Percentiles rank a stretch among this genome's conserved stretches.
Conservation (phyloP, 345 rosid species). For the Salix suchowensis region DNA sequence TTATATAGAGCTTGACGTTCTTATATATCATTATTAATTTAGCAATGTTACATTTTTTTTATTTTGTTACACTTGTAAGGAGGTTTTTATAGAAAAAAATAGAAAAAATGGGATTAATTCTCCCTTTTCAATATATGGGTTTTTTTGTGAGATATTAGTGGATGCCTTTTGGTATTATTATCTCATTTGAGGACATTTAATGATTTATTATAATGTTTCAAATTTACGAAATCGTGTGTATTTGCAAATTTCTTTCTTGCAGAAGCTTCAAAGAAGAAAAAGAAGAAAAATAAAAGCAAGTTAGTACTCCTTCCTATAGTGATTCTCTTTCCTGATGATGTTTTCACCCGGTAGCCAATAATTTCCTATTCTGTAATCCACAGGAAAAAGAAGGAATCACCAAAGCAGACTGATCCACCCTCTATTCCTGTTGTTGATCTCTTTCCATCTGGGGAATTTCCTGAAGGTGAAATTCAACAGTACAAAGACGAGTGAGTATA, state of each 20-base stretch:
- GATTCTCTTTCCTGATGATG: neutral
- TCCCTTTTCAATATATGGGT: neutral
- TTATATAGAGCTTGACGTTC: neutral
- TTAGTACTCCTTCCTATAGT: constrained; percentile 32
- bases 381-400: constrained; percentile 82
- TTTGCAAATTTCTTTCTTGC: constrained; percentile 15
- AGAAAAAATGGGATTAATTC: neutral
- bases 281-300: constrained; percentile 97
- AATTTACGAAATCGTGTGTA: neutral
- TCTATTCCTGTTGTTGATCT: constrained; percentile 67
- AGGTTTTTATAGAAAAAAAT: neutral
- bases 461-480: constrained; percentile 97
- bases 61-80: neutral
- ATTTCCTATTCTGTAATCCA: constrained; percentile 9
- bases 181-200: neutral
- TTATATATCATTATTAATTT: neutral
- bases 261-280: constrained; percentile 80
- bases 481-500: constrained; percentile 85
- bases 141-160: neutral
- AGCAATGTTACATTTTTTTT: neutral
- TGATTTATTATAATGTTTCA: neutral
- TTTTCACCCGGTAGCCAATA: neutral
- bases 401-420: constrained; percentile 84
- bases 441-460: constrained; percentile 91
- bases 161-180: neutral